These are phyloP conservation scores for Nephelium lappaceum DNA, from an alignment of 345 rosid species.

Conservation along the genomic window DNA sequence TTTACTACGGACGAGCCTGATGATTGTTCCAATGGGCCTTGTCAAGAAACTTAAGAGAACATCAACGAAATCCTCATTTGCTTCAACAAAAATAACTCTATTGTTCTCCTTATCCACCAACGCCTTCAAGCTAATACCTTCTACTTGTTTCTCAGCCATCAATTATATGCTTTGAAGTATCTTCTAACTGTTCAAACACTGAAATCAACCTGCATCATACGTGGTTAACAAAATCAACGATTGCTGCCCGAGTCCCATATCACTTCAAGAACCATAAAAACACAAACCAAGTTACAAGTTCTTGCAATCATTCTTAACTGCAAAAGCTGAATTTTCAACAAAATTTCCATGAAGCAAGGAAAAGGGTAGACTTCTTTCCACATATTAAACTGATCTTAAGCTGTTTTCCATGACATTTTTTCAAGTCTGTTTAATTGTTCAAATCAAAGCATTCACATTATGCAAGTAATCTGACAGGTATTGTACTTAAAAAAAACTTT, in stretches of 20 bases:
- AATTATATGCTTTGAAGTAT: neutral
- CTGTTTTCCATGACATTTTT: no score
- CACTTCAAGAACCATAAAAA: neutral
- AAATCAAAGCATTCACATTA: no score
- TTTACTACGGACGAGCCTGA: slow-evolving; percentile 1
- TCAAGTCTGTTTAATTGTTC: no score
- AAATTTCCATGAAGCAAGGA: neutral
- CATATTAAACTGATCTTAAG: no score
- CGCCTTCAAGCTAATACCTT: slow-evolving; percentile 26
- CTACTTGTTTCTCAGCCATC: neutral
- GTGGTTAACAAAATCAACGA: neutral
- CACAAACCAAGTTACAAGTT: neutral
- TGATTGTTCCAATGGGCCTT: slow-evolving; percentile 26
- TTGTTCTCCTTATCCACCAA: slow-evolving; percentile 27
- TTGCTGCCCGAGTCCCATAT: neutral
- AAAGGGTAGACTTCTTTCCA: no score
- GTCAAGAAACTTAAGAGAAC: slow-evolving; percentile 36
- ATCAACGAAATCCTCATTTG: slow-evolving; percentile 24
- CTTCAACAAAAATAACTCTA: slow-evolving; percentile 25
- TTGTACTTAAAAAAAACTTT: no score
- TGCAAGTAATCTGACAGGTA: no score
- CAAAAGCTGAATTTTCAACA: neutral
- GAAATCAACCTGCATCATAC: neutral
- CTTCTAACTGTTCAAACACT: neutral
- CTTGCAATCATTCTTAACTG: neutral